Evolutionary conservation across 305 asterid species (phyloP).

Genomic region (Solanum chacoense): DNA sequence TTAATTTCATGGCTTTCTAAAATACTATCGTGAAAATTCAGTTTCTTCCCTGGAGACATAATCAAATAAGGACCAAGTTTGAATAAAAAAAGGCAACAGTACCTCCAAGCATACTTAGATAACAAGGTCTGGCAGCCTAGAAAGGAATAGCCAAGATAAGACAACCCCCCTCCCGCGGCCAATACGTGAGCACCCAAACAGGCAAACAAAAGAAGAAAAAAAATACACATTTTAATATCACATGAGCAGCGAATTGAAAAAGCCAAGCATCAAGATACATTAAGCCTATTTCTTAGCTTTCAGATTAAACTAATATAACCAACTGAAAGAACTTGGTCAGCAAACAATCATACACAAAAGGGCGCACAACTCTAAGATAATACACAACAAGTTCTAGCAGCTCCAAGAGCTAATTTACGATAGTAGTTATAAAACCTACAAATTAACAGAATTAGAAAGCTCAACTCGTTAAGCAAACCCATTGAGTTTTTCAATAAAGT

Average conservation of each 20-base stretch:
- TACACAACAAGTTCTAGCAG: conserved; percentile 4
- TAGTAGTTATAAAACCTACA: conserved; percentile 10
- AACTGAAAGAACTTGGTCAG: not conserved
- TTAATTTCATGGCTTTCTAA: not conserved
- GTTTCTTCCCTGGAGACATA: not conserved
- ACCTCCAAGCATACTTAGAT: not conserved
- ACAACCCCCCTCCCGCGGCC: not conserved
- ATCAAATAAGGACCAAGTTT: not conserved
- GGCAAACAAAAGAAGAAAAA: not conserved
- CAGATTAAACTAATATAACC: not conserved
- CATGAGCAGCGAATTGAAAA: not conserved
- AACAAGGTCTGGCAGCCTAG: not conserved
- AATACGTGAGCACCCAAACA: not conserved
- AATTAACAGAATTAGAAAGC: conserved; percentile 7
- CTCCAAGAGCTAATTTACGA: conserved; percentile 8
- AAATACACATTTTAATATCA: not conserved
- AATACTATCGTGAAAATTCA: not conserved
- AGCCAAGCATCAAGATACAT: not conserved
- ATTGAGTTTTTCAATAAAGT: conserved; percentile 18
- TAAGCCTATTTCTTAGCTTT: not conserved
- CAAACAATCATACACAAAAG: not conserved
- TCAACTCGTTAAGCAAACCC: conserved; percentile 24
- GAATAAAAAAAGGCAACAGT: not conserved
- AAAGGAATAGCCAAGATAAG: not conserved
- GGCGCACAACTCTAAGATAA: not conserved